A percentile compares a stretch with the other conserved stretches of the same genome.
Evolutionary conservation across 1,284 basidiomycete genomes (phyloP).

Genomic region (Cryptococcus deneoformans): DNA sequence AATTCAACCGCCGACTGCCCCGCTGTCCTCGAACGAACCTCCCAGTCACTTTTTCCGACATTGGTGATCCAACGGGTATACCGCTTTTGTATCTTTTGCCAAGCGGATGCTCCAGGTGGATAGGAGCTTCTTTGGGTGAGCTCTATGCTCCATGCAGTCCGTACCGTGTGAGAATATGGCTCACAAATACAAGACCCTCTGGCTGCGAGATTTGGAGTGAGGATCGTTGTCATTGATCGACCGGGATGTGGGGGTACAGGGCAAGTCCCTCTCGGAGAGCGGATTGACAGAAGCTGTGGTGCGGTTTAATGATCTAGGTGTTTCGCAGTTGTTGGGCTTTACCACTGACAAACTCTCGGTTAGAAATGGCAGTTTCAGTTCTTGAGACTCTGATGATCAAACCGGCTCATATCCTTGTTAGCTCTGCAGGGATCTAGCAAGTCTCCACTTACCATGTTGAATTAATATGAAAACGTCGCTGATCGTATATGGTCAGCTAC

Average conservation of each 20-base stretch:
- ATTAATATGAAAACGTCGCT: not conserved
- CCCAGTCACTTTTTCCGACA: constrained; percentile 37
- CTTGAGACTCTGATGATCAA: constrained; percentile 38
- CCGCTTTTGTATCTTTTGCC: constrained; percentile 40
- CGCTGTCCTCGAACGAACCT: constrained; percentile 36
- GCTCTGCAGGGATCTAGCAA: constrained; percentile 44
- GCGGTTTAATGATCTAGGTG: constrained; percentile 3
- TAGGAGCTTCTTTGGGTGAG: constrained; percentile 43
- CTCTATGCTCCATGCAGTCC: not conserved
- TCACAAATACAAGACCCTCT: constrained; percentile 33
- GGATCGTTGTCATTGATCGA: constrained; percentile 43
- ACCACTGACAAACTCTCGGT: not conserved
- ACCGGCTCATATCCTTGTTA: constrained; percentile 35
- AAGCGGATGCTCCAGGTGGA: constrained; percentile 42
- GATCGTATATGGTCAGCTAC: constrained; percentile 20
- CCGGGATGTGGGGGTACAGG: constrained; percentile 43
- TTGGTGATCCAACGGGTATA: constrained; percentile 39
- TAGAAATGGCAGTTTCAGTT: constrained; percentile 41
- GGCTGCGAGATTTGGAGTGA: constrained; percentile 29
- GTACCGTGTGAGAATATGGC: not conserved
- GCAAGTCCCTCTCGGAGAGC: constrained; percentile 28
- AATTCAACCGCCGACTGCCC: constrained; percentile 33
- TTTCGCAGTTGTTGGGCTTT: not conserved
- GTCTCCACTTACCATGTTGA: constrained; percentile 1
- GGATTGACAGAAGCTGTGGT: constrained; percentile 38